A percentile compares a stretch with the other conserved stretches of the same genome.
Evolutionary conservation across 805 yeast species (phyloP).

Genomic region (Sugiyamaella qingdaonensis): DNA sequence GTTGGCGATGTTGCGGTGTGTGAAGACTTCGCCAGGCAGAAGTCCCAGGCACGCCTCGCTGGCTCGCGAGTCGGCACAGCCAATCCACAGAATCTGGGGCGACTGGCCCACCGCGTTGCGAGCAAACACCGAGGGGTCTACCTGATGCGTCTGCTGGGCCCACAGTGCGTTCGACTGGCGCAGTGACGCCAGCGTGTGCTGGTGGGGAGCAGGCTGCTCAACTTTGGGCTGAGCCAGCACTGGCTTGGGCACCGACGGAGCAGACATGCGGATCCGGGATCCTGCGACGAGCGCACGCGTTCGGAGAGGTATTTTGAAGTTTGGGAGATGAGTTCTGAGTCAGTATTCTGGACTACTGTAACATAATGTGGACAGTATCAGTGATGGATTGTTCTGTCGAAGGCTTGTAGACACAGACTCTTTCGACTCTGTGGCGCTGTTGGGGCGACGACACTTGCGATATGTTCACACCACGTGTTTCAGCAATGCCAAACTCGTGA

Average conservation of each 20-base stretch:
- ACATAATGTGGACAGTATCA: too few species aligned
- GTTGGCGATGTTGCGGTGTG: conserved; percentile 85
- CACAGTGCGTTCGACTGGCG: conserved; percentile 41
- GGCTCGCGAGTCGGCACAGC: conserved; percentile 89
- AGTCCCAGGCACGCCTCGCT: conserved; percentile 73
- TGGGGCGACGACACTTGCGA: too few species aligned
- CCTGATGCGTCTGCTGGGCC: conserved; percentile 42
- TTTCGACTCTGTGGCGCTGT: too few species aligned
- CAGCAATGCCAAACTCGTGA: too few species aligned
- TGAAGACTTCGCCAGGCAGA: conserved; percentile 89
- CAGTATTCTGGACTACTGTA: too few species aligned
- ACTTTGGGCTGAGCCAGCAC: not conserved
- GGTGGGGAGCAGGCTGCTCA: not conserved
- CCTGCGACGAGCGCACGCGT: not conserved
- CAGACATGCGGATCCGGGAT: conserved; percentile 1
- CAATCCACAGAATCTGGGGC: conserved; percentile 94
- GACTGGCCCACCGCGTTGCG: conserved; percentile 74
- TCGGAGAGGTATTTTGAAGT: not conserved
- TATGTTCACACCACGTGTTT: too few species aligned
- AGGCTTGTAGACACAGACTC: too few species aligned
- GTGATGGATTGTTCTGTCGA: too few species aligned
- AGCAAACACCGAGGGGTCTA: conserved; percentile 56
- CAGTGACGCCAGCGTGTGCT: conserved; percentile 20
- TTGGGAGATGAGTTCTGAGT: too few species aligned
- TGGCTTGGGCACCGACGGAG: not conserved